Conservation (phyloP, 495 filamentous ascomycete species). For the Trichoderma asperelloides region DNA sequence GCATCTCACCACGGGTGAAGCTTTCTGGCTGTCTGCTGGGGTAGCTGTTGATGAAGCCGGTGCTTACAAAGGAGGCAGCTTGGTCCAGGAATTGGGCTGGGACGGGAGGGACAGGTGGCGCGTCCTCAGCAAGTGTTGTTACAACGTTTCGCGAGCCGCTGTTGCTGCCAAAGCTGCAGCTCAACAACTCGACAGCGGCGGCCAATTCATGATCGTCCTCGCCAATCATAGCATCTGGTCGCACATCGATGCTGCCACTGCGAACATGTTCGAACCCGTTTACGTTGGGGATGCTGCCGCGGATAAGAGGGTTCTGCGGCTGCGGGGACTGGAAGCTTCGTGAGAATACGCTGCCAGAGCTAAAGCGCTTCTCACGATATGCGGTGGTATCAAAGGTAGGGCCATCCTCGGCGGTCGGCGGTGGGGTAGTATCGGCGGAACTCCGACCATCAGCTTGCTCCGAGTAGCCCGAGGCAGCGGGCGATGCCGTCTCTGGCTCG, state of each 20-base stretch:
- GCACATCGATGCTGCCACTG: slow-evolving; percentile 44
- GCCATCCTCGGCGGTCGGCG: slow-evolving; percentile 48
- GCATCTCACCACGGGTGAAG: slow-evolving; percentile 38
- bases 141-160: slow-evolving; percentile 54
- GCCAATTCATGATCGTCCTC: slow-evolving; percentile 76
- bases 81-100: slow-evolving; percentile 59
- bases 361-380: slow-evolving; percentile 44
- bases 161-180: slow-evolving; percentile 83
- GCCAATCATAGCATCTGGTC: slow-evolving; percentile 50
- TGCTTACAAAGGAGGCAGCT: slow-evolving; percentile 31
- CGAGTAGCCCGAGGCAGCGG: slow-evolving; percentile 63
- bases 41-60: slow-evolving; percentile 44
- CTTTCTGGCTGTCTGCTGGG: slow-evolving; percentile 42
- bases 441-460: slow-evolving; percentile 61
- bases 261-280: slow-evolving; percentile 47
- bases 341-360: slow-evolving; percentile 62
- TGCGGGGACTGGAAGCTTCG: slow-evolving; percentile 77
- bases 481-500: slow-evolving; percentile 70
- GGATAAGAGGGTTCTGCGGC: slow-evolving; percentile 38
- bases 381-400: slow-evolving; percentile 37
- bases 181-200: slow-evolving; percentile 78
- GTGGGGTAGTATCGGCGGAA: slow-evolving; percentile 62
- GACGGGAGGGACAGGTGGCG: slow-evolving; percentile 79
- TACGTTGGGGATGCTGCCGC: slow-evolving; percentile 38
- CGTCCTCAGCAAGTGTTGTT: slow-evolving; percentile 56